Evolutionary conservation across 345 rosid genomes (phyloP).

Genomic region (Salix purpurea): DNA sequence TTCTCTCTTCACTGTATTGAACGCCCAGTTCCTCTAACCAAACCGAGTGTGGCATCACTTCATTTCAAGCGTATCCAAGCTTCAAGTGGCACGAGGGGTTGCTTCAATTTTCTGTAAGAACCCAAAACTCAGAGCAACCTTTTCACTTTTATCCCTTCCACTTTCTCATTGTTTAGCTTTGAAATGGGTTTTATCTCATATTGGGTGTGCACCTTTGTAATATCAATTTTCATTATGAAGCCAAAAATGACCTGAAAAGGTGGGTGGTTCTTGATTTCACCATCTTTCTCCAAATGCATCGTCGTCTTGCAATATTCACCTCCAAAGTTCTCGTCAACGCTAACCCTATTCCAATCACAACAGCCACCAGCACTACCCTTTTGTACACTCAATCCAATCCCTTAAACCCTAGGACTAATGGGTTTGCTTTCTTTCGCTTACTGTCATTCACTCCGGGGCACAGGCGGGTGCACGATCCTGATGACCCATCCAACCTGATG

Average conservation of each 20-base stretch:
- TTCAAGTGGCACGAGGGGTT: neutral
- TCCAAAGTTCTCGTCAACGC: constrained; percentile 29
- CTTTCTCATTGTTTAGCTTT: neutral
- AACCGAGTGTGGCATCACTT: no score
- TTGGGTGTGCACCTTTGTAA: neutral
- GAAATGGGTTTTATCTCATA: neutral
- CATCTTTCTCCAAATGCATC: constrained; percentile 40
- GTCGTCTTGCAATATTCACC: constrained; percentile 34
- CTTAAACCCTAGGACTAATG: constrained; percentile 14
- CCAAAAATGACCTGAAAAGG: constrained; percentile 12
- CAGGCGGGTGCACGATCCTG: constrained; percentile 63
- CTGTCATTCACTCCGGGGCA: constrained; percentile 53
- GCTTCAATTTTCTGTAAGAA: neutral
- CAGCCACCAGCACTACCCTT: constrained; percentile 4
- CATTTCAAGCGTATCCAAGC: neutral
- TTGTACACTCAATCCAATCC: constrained; percentile 22
- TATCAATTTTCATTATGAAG: neutral
- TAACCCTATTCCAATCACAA: constrained; percentile 10
- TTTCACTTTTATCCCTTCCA: neutral
- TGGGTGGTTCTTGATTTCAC: neutral
- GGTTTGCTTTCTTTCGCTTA: constrained; percentile 35
- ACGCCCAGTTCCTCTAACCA: neutral
- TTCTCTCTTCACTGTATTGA: neutral
- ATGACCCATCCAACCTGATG: constrained; percentile 70
- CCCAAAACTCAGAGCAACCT: neutral